phyloP scores from a whole-genome alignment of 106 monocot genomes.

The Acorus gramineus region DNA sequence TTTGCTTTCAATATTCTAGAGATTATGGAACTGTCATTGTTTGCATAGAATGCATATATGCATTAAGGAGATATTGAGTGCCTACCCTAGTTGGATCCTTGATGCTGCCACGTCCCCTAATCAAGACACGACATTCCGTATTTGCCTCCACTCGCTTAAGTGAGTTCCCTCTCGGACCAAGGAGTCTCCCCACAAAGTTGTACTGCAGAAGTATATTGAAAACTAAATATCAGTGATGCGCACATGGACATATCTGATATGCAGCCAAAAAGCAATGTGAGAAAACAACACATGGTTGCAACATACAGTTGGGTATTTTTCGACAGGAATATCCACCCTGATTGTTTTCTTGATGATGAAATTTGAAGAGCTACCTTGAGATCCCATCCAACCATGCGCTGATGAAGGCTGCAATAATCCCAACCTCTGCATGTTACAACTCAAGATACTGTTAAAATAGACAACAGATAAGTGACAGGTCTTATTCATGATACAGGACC shows the following conservation, averaged over 20 bases:
- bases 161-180: constrained; percentile 90
- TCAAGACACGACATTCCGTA: constrained; percentile 78
- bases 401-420: constrained; percentile 48
- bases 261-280: neutral
- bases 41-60: too few relatives aligned
- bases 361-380: constrained; percentile 69
- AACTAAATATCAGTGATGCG: constrained; percentile 1
- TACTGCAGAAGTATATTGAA: constrained; percentile 30
- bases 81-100: constrained; percentile 78
- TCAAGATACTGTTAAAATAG: neutral
- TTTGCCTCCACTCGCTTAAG: constrained; percentile 79
- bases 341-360: constrained; percentile 83
- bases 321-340: constrained; percentile 89
- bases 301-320: constrained; percentile 85
- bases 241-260: neutral
- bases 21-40: too few relatives aligned
- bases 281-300: neutral
- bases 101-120: constrained; percentile 88
- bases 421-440: constrained; percentile 35
- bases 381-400: constrained; percentile 64
- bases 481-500: too few relatives aligned
- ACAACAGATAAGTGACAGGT: neutral
- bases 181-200: constrained; percentile 88
- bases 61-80: too few relatives aligned
- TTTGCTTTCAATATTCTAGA: too few relatives aligned